Percentiles rank a stretch among this genome's conserved stretches.
These are phyloP conservation scores for Syzygium oleosum DNA, from an alignment of 345 rosid species.

Conservation along the genomic window DNA sequence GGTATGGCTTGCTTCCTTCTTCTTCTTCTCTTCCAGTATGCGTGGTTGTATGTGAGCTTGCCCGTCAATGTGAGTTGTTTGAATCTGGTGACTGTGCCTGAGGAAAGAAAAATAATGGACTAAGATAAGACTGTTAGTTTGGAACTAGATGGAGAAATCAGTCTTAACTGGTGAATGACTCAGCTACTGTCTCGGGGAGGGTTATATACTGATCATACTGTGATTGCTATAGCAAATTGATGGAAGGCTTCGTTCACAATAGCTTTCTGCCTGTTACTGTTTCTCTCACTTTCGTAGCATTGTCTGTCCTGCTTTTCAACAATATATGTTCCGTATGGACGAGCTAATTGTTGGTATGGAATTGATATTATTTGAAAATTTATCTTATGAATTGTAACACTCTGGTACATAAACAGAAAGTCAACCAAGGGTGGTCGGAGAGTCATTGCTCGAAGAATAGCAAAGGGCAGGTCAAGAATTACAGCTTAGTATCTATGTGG, in stretches of 20 bases:
- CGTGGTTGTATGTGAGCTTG: not conserved
- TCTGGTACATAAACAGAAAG: slow-evolving; percentile 40
- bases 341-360: not conserved
- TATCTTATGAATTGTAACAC: not conserved
- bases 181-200: not conserved
- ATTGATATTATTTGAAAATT: not conserved
- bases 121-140: not conserved
- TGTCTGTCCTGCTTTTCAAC: not conserved
- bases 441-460: slow-evolving; percentile 95
- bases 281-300: not conserved
- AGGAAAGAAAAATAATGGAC: not conserved
- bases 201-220: not conserved
- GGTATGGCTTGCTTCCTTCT: slow-evolving; percentile 31
- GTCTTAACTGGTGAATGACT: not conserved
- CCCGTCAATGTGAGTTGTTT: not conserved
- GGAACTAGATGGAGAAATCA: not conserved
- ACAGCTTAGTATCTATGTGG: slow-evolving; percentile 43
- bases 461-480: slow-evolving; percentile 87
- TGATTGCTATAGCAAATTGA: not conserved
- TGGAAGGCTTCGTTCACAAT: not conserved
- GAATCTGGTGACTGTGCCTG: not conserved
- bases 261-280: not conserved
- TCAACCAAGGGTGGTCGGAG: slow-evolving; percentile 95
- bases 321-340: not conserved
- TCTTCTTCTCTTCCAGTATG: not conserved